A percentile compares a stretch with the other conserved stretches of the same genome.
These are phyloP conservation scores for Protomyces macrosporus DNA, from an alignment of 1,139 yeast genomes.

Conservation along the genomic window DNA sequence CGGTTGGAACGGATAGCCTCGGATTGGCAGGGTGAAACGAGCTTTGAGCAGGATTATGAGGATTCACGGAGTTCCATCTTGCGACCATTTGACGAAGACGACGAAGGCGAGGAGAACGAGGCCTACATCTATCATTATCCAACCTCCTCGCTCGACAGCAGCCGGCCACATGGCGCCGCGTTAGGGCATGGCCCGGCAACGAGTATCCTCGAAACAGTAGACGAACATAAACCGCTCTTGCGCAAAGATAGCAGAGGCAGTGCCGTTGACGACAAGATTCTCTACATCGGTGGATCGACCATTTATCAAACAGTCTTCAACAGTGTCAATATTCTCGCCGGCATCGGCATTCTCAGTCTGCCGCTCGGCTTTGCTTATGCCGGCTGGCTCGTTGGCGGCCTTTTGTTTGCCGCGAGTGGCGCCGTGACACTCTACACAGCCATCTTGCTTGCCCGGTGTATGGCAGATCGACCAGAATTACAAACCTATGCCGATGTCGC, in stretches of 20 bases:
- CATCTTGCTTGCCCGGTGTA: conserved; percentile 52
- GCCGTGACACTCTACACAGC: conserved; percentile 66
- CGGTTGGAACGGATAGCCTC: conserved; percentile 17
- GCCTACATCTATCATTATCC: conserved; percentile 10
- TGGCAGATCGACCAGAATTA: conserved; percentile 70
- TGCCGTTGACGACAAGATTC: conserved; percentile 4
- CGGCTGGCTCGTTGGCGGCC: conserved; percentile 70
- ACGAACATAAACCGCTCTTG: conserved; percentile 17
- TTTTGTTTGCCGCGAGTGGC: conserved; percentile 13
- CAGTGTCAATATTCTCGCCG: conserved; percentile 77
- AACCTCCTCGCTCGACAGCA: background rate
- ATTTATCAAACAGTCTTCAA: conserved; percentile 75
- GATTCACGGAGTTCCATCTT: background rate
- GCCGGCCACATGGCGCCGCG: too few species aligned
- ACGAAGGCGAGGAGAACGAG: conserved; percentile 15
- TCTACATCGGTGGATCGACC: conserved; percentile 9
- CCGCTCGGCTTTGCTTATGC: conserved; percentile 74
- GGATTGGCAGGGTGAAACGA: conserved; percentile 18
- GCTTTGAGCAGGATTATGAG: conserved; percentile 1
- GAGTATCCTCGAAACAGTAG: background rate
- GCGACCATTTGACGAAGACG: background rate
- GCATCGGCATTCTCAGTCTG: conserved; percentile 76
- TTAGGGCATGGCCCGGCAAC: background rate
- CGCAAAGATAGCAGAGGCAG: background rate
- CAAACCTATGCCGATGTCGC: conserved; percentile 88